These are phyloP conservation scores for Hypseocharis bilobata DNA, from an alignment of 441 rosid species.

Conservation along the genomic window DNA sequence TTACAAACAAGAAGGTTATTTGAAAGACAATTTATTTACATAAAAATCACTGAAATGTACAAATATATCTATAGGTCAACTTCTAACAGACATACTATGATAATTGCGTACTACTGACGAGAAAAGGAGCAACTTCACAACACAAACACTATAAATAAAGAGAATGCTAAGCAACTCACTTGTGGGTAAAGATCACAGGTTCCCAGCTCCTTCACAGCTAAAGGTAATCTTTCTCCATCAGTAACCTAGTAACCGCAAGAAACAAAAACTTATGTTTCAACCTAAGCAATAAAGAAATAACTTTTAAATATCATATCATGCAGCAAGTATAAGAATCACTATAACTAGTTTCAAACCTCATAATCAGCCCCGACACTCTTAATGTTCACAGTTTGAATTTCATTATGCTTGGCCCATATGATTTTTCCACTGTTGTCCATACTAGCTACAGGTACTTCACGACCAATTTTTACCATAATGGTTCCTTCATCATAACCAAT, in stretches of 20 bases:
- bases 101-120: not conserved
- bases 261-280: slow-evolving; percentile 18
- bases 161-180: slow-evolving; percentile 39
- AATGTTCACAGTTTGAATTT: slow-evolving; percentile 93
- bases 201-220: slow-evolving; percentile 96
- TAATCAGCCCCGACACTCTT: slow-evolving; percentile 87
- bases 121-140: slow-evolving; percentile 7
- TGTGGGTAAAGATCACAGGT: slow-evolving; percentile 98
- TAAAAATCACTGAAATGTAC: not conserved
- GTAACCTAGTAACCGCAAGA: slow-evolving; percentile 47
- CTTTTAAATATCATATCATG: not conserved
- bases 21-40: not conserved
- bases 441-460: slow-evolving; percentile 94
- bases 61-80: not conserved
- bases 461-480: slow-evolving; percentile 92
- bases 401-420: slow-evolving; percentile 99
- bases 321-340: slow-evolving; percentile 8
- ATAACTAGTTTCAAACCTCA: slow-evolving; percentile 45
- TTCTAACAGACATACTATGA: not conserved
- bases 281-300: slow-evolving; percentile 13
- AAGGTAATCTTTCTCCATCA: slow-evolving; percentile 92
- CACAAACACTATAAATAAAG: slow-evolving; percentile 9
- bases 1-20: not conserved
- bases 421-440: slow-evolving; percentile 98
- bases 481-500: slow-evolving; percentile 98